Percentiles rank a stretch among this genome's conserved stretches.
phyloP scores from a whole-genome alignment of 768 basidiomycete species.

The Russula compacta region DNA sequence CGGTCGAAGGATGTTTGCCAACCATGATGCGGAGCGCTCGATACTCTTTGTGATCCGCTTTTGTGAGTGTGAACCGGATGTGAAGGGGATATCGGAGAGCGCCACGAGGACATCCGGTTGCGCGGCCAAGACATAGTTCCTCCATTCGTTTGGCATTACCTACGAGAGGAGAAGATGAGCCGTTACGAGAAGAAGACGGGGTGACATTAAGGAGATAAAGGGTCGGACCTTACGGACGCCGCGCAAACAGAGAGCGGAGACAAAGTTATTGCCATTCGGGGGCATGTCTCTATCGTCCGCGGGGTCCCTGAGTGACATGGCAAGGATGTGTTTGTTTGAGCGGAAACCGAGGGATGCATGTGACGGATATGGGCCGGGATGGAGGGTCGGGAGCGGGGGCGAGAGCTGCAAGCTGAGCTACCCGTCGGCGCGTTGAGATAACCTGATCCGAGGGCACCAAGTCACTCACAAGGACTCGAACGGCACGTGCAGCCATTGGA shows the following conservation, averaged over 20 bases:
- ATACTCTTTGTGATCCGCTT: conserved; percentile 70
- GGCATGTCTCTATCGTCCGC: conserved; percentile 59
- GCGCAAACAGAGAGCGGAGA: conserved; percentile 50
- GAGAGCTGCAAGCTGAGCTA: conserved; percentile 47
- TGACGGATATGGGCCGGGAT: conserved; percentile 43
- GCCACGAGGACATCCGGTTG: conserved; percentile 66
- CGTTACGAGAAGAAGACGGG: not conserved
- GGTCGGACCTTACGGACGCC: conserved; percentile 62
- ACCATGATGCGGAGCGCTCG: conserved; percentile 59
- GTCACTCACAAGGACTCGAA: conserved; percentile 71
- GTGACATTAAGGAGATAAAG: conserved; percentile 1
- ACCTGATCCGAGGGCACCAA: not conserved
- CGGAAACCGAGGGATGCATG: conserved; percentile 57
- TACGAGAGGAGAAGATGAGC: conserved; percentile 24
- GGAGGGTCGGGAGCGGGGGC: conserved; percentile 59
- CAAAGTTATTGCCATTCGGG: conserved; percentile 50
- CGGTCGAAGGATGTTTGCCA: conserved; percentile 42
- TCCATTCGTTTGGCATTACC: conserved; percentile 52
- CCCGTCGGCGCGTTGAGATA: not conserved
- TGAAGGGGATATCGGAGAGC: conserved; percentile 61
- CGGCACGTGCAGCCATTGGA: conserved; percentile 59
- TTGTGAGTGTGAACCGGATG: conserved; percentile 59
- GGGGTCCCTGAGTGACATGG: conserved; percentile 59
- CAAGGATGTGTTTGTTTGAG: conserved; percentile 40
- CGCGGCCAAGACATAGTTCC: conserved; percentile 39